Percentiles rank a stretch among this genome's conserved stretches.
phyloP scores from a whole-genome alignment of 208 protist species.

The Vickermania spadyakhi region DNA sequence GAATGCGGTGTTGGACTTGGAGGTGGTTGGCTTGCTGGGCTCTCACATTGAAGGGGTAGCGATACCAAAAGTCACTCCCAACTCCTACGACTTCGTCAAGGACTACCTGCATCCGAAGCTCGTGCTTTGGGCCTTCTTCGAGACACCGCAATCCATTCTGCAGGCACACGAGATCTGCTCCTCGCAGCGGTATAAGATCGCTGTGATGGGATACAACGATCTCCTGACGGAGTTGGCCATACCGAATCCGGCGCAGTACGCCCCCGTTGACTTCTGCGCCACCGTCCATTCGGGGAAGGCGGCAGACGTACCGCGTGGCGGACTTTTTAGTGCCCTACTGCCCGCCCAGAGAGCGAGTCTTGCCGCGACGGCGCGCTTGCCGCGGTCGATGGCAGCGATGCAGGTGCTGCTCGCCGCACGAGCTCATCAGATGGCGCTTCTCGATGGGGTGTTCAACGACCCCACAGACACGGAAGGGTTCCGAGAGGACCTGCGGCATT shows the following conservation, averaged over 20 bases:
- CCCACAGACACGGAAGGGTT: slow-evolving; percentile 60
- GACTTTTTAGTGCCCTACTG: not conserved
- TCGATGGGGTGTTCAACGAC: slow-evolving; percentile 75
- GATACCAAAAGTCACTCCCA: slow-evolving; percentile 45
- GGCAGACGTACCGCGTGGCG: not conserved
- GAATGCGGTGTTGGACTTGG: slow-evolving; percentile 76
- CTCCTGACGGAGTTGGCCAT: slow-evolving; percentile 42
- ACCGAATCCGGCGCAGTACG: not conserved
- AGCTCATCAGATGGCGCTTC: slow-evolving; percentile 49
- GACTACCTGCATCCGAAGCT: slow-evolving; percentile 70
- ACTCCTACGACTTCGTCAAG: slow-evolving; percentile 36
- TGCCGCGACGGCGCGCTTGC: slow-evolving; percentile 20
- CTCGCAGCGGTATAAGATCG: slow-evolving; percentile 49
- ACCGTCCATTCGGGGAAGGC: not conserved
- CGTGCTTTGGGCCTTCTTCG: slow-evolving; percentile 77
- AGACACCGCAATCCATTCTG: slow-evolving; percentile 54
- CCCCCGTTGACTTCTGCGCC: not conserved
- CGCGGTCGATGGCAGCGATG: slow-evolving; percentile 30
- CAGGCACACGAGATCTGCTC: slow-evolving; percentile 56
- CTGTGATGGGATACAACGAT: slow-evolving; percentile 63
- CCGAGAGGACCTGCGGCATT: slow-evolving; percentile 28
- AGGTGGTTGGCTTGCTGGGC: slow-evolving; percentile 61
- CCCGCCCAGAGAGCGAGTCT: not conserved
- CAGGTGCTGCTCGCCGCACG: slow-evolving; percentile 62
- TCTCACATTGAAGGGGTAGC: slow-evolving; percentile 61